Evolutionary conservation across 1,284 basidiomycete genomes (phyloP), one percentile per base, ranked within the genome.

Genomic region (Vanrija sp.): DNA sequence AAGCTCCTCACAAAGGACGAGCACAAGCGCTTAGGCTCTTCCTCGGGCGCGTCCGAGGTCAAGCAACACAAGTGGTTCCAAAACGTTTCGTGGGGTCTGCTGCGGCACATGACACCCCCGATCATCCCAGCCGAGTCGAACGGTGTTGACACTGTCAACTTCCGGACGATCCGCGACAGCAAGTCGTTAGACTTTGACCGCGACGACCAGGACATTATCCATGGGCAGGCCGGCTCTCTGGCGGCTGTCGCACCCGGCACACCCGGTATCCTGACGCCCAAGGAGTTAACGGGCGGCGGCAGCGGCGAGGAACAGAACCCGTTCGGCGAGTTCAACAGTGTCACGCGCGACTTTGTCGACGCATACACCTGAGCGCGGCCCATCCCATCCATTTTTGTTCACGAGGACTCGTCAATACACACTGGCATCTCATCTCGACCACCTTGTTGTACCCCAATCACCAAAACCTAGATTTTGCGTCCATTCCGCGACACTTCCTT

Each of bases 31-130:
- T 77, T 98, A 50, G 95, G 95, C 44, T 91, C 89, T 74, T 85
- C 84, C 73, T 91, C 87, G 58, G 96, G 96, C 38, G 96, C 96
- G 44, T 94, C 90, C 66, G 96, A 99, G 77, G 93, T 98, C 67
- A 99, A 98, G 80, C 87, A 90, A 64, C 94, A 98, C 82, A 96
- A 93, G 75, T 99, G 96, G 96, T 99, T 99, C 78, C 79, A 82
- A 24, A 89, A 89, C 69, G 85, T 96, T 72, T 95, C 91, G 76
- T 99, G 95, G 96, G 96, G 95, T 23, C 80, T 98, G 59, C 77
- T 99, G 71, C 83, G 96, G 62, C 88, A 98, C 78, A 87, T 85
- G 67, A 86, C 86, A 66, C 96, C 95, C 52, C 95, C 96, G 84
- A 95, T 95, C 68, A 81, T 92, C 31, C 92, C 91, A 38, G 82